phyloP scores from a whole-genome alignment of 805 yeast species.

The Kazachstania kunashirensis region DNA sequence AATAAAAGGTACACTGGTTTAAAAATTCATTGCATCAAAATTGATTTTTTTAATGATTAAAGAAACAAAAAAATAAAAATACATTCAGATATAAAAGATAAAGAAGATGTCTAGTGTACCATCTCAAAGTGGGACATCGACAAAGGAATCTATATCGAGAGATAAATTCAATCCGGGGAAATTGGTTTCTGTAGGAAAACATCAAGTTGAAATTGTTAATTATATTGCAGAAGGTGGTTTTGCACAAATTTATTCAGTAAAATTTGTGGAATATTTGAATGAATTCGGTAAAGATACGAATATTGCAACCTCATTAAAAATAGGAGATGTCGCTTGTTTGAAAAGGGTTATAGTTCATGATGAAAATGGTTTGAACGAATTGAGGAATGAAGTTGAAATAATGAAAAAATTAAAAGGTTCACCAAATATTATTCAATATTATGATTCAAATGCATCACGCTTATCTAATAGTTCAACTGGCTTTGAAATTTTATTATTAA shows the following conservation, averaged over 20 bases:
- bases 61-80: no score
- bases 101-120: slow-evolving; percentile 2
- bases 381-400: slow-evolving; percentile 73
- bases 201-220: slow-evolving; percentile 42
- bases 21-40: no score
- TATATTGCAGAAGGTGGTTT: slow-evolving; percentile 70
- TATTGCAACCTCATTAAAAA: slow-evolving; percentile 29
- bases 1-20: no score
- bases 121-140: background rate
- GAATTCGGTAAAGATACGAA: slow-evolving; percentile 27
- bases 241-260: slow-evolving; percentile 68
- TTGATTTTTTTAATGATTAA: no score
- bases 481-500: slow-evolving; percentile 81
- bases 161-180: slow-evolving; percentile 35
- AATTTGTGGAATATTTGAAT: slow-evolving; percentile 31
- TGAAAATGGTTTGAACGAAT: slow-evolving; percentile 53
- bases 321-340: slow-evolving; percentile 50
- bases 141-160: background rate
- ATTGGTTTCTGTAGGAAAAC: slow-evolving; percentile 50
- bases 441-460: slow-evolving; percentile 69
- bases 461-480: slow-evolving; percentile 31
- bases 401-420: slow-evolving; percentile 55
- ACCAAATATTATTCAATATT: slow-evolving; percentile 55
- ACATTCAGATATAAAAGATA: no score
- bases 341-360: slow-evolving; percentile 69